Conservation (phyloP, 441 rosid species). For the Aleurites moluccanus region DNA sequence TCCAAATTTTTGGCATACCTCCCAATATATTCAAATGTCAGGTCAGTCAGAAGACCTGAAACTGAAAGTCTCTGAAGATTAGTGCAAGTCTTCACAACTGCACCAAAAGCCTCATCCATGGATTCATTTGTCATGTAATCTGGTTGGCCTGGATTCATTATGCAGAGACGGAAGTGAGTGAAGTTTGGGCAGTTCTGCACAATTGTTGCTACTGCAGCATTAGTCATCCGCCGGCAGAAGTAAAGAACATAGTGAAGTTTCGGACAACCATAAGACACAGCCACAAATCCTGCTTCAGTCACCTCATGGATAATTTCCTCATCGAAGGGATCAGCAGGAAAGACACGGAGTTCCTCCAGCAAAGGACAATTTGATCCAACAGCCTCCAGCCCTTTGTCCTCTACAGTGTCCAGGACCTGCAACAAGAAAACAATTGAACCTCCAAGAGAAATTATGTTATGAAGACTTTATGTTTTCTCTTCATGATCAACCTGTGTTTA, state of each 20-base stretch:
- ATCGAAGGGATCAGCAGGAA: constrained; percentile 64
- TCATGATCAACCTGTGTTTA: neutral
- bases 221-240: constrained; percentile 70
- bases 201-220: constrained; percentile 61
- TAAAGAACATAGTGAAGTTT: constrained; percentile 64
- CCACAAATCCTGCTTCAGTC: constrained; percentile 59
- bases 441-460: neutral
- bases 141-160: constrained; percentile 63
- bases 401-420: constrained; percentile 69
- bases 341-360: constrained; percentile 74
- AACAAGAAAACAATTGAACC: constrained; percentile 18
- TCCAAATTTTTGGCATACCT: constrained; percentile 65
- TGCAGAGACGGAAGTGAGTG: constrained; percentile 75
- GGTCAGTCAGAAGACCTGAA: constrained; percentile 64
- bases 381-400: constrained; percentile 66
- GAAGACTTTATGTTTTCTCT: neutral
- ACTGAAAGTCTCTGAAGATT: constrained; percentile 68
- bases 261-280: constrained; percentile 63
- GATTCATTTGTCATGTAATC: constrained; percentile 60
- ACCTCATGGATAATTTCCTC: constrained; percentile 52
- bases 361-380: constrained; percentile 54
- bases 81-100: constrained; percentile 64
- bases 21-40: constrained; percentile 60
- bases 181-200: constrained; percentile 66
- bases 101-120: constrained; percentile 73